Evolutionary conservation across 1,284 basidiomycete genomes (phyloP), one percentile per base, ranked within the genome.

Genomic region (Cutaneotrichosporon cyanovorans): DNA sequence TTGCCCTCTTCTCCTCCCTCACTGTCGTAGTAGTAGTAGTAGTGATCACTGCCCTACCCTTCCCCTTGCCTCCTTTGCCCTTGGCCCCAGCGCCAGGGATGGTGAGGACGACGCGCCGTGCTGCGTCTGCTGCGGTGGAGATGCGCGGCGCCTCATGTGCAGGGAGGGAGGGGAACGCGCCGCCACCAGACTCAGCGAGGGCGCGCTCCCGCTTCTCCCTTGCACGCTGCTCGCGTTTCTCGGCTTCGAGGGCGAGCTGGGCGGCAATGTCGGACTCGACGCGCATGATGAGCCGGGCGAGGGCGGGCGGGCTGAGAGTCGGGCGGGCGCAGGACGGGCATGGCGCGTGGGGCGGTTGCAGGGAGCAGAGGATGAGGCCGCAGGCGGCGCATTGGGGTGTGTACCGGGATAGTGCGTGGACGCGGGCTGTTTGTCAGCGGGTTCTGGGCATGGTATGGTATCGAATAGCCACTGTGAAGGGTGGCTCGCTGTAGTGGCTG

Each of bases 271-370:
- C 67, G 23, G 35, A 41, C 42, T 67, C 56, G 4, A 71, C 37
- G 6, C 61, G 55, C 9, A 59, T 47, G 42, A 69, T 55, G 8
- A 70, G 61, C 5, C 68, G 62, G 7, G 63, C 55, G 23, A 68
- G 59, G n/a, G 61, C 57, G 14, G 66, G 56, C 9, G 68, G 60
- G 4, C 60, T 53, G 9, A 58, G 52, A 3, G 40, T 49, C 6
- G 50, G 41, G 15, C 50, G 50, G 0, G 48, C 33, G 50, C 73
- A 74, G n/a, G 71, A 72, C 14, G 73, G 73, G 51, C 73, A 74
- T 10, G 70, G 64, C 16, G 61, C 61, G 38, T 70, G 62, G 14
- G 69, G 56, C 0, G 59, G 51, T 35, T 73, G 72, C 21, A 73
- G 44, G 5, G 43, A 19, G 53, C 73, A 74, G 36, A 72, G 51